phyloP scores from a whole-genome alignment of 768 basidiomycete species.

The Dacryopinax primogenitus region DNA sequence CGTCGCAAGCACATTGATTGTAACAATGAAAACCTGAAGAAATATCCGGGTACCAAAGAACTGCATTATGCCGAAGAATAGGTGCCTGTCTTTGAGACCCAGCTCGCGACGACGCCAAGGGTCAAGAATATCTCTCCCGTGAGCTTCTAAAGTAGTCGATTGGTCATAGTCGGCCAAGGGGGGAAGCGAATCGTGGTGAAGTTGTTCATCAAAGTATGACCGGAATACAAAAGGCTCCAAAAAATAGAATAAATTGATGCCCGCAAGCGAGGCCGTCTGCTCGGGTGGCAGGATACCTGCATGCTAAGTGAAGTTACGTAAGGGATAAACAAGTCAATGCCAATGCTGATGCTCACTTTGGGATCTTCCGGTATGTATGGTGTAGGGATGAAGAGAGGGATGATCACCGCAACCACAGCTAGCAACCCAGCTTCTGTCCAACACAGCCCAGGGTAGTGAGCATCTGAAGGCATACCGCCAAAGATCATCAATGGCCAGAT shows the following conservation, averaged over 20 bases:
- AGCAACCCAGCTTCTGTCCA: constrained; percentile 44
- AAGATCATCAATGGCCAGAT: constrained; percentile 51
- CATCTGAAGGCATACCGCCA: constrained; percentile 38
- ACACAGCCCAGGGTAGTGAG: constrained; percentile 35
- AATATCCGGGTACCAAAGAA: background rate
- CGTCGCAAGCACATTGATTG: constrained; percentile 10
- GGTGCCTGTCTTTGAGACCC: background rate
- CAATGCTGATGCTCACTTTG: constrained; percentile 25
- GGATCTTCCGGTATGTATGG: constrained; percentile 48
- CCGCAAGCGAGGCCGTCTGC: background rate
- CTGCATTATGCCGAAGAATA: background rate
- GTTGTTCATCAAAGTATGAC: background rate
- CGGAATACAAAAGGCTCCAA: background rate
- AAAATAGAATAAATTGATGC: background rate
- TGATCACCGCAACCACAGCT: constrained; percentile 32
- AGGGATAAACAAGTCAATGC: background rate
- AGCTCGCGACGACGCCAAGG: constrained; percentile 15
- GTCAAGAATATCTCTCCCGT: constrained; percentile 24
- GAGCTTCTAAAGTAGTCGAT: constrained; percentile 22
- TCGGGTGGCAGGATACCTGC: constrained; percentile 17
- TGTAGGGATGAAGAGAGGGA: constrained; percentile 46
- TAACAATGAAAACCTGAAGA: background rate
- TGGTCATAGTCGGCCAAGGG: constrained; percentile 28
- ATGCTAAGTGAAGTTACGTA: constrained; percentile 22
- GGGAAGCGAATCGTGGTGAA: constrained; percentile 16